phyloP scores from a whole-genome alignment of 495 filamentous ascomycete genomes.

The Extremus antarcticus region DNA sequence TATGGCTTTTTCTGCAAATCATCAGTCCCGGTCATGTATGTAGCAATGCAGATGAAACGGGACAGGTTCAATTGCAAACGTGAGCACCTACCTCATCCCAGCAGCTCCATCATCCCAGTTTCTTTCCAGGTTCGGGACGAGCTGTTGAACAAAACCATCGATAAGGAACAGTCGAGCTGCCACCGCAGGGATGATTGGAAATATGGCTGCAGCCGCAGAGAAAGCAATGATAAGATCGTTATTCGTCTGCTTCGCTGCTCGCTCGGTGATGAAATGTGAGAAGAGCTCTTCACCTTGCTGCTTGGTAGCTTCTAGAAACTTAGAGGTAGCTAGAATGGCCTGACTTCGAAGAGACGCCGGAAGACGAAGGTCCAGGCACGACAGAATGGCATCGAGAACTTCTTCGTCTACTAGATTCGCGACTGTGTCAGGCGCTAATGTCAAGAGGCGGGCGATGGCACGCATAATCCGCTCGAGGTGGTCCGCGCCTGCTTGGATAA shows the following conservation, averaged over 20 bases:
- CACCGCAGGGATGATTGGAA: conserved; percentile 65
- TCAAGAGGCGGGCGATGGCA: conserved; percentile 51
- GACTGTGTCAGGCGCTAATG: conserved; percentile 47
- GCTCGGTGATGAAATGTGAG: conserved; percentile 51
- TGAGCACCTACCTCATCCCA: conserved; percentile 8
- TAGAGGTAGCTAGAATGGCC: conserved; percentile 63
- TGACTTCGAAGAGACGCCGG: conserved; percentile 56
- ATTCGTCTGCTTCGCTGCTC: conserved; percentile 40
- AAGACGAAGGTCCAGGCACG: conserved; percentile 66
- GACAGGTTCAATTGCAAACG: no score
- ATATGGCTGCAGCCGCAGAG: conserved; percentile 75
- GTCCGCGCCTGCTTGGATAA: conserved; percentile 52
- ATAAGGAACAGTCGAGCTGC: conserved; percentile 68
- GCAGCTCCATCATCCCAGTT: conserved; percentile 43
- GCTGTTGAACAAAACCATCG: conserved; percentile 62
- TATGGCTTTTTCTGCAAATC: conserved; percentile 19
- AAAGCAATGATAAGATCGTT: conserved; percentile 65
- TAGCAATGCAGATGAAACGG: no score
- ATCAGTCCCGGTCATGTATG: neutral
- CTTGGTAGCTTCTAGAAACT: conserved; percentile 66
- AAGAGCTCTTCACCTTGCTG: conserved; percentile 56
- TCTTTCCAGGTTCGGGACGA: conserved; percentile 59
- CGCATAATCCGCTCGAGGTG: conserved; percentile 49
- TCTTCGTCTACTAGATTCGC: conserved; percentile 63
- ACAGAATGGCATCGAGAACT: conserved; percentile 66